phyloP scores from a whole-genome alignment of 345 rosid genomes.

The Populus nigra region DNA sequence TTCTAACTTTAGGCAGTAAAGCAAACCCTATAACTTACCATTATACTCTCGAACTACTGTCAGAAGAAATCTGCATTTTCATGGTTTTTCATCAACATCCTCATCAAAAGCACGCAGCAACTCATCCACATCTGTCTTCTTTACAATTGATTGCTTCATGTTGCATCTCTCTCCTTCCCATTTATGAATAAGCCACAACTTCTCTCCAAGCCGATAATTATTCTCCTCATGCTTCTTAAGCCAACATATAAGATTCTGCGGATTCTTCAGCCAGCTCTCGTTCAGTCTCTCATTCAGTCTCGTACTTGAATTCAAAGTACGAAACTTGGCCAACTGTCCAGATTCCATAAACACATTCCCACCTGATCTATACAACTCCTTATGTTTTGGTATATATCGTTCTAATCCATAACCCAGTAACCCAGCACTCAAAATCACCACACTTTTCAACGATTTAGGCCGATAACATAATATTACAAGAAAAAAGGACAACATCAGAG shows the following conservation, averaged over 20 bases:
- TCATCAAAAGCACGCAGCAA: neutral
- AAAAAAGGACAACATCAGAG: neutral
- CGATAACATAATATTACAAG: neutral
- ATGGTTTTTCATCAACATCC: neutral
- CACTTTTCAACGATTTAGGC: neutral
- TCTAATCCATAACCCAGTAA: neutral
- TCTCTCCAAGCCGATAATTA: neutral
- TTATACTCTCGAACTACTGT: neutral
- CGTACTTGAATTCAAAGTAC: neutral
- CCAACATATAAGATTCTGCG: neutral
- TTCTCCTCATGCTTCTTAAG: neutral
- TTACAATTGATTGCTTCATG: neutral
- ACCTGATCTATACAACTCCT: neutral
- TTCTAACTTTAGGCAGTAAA: neutral
- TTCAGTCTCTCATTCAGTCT: neutral
- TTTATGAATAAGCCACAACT: neutral
- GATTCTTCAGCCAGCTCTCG: neutral
- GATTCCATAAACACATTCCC: neutral
- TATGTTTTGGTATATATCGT: neutral
- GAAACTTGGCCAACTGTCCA: neutral
- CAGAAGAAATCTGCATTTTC: neutral
- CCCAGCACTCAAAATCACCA: neutral
- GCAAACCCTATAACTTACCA: neutral
- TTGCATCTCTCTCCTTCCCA: conserved; percentile 1
- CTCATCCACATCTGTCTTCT: neutral